phyloP scores from a whole-genome alignment of 2,329 filamentous ascomycete species.

The Venturia pyrina region DNA sequence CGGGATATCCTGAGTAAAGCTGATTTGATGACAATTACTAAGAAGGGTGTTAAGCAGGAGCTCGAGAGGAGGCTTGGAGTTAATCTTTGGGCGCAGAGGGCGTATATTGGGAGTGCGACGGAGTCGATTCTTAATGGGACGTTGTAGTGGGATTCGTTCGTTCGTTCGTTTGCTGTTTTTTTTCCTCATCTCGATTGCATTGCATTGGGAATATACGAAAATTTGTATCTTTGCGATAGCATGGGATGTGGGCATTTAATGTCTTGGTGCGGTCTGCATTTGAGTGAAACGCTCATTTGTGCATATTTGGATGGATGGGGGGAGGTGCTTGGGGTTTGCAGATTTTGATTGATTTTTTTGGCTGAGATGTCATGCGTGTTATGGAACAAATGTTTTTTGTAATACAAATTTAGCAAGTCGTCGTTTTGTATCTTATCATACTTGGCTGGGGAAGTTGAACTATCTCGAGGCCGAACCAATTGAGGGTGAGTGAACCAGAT shows the following conservation, averaged over 20 bases:
- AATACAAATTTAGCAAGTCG: neutral
- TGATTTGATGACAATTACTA: conserved; percentile 95
- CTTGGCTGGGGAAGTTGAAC: no score
- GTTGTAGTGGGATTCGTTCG: neutral
- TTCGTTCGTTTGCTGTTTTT: neutral
- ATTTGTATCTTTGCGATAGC: neutral
- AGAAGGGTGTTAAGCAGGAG: conserved; percentile 95
- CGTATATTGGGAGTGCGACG: conserved; percentile 59
- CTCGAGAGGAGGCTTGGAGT: conserved; percentile 85
- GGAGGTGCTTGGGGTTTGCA: neutral
- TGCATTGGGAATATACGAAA: neutral
- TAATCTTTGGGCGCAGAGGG: conserved; percentile 73
- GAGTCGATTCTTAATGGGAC: conserved; percentile 31
- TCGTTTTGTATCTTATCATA: no score
- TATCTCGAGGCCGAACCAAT: no score
- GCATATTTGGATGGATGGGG: neutral
- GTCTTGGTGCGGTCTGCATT: neutral
- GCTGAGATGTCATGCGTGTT: neutral
- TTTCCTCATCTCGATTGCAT: neutral
- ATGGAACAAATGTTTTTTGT: neutral
- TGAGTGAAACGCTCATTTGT: neutral
- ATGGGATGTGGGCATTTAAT: neutral
- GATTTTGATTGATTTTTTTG: neutral
- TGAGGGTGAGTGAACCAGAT: no score
- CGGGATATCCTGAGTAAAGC: conserved; percentile 83